phyloP scores from a whole-genome alignment of 1,284 basidiomycete genomes.

The Apiotrichum montevideense region DNA sequence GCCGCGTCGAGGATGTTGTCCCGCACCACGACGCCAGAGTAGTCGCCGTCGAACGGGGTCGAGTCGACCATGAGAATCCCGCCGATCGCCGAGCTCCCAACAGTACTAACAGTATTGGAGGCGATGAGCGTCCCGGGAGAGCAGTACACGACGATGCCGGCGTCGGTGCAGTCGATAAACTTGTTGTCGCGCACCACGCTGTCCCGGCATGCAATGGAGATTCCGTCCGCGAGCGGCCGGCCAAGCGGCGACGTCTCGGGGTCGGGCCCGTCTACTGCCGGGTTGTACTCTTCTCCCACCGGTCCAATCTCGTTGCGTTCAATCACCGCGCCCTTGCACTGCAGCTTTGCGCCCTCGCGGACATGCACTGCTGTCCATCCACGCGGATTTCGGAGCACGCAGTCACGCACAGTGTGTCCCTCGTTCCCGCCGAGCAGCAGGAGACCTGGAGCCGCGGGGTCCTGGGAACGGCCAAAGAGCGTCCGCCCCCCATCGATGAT shows the following conservation, averaged over 20 bases:
- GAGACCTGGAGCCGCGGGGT: slow-evolving; percentile 29
- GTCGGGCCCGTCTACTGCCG: slow-evolving; percentile 43
- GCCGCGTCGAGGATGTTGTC: slow-evolving; percentile 46
- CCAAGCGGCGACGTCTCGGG: slow-evolving; percentile 44
- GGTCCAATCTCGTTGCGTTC: slow-evolving; percentile 46
- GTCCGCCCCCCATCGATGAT: slow-evolving; percentile 44
- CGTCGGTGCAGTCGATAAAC: slow-evolving; percentile 45
- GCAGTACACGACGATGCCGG: slow-evolving; percentile 48
- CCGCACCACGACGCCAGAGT: slow-evolving; percentile 41
- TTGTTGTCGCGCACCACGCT: slow-evolving; percentile 40
- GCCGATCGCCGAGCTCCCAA: slow-evolving; percentile 41
- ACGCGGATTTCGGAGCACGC: slow-evolving; percentile 38
- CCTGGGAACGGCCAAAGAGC: slow-evolving; percentile 31
- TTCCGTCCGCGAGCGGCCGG: slow-evolving; percentile 44
- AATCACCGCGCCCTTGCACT: slow-evolving; percentile 40
- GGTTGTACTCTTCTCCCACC: slow-evolving; percentile 46
- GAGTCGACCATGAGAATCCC: slow-evolving; percentile 50
- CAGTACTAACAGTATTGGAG: slow-evolving; percentile 43
- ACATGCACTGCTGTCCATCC: slow-evolving; percentile 47
- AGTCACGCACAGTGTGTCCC: slow-evolving; percentile 38
- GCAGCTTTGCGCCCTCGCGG: slow-evolving; percentile 44
- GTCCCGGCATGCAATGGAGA: slow-evolving; percentile 45
- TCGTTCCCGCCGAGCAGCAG: slow-evolving; percentile 46
- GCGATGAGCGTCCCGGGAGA: slow-evolving; percentile 46
- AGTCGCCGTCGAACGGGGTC: slow-evolving; percentile 47